Conservation (phyloP, 2,329 filamentous ascomycete species). For the Emmonsiellopsis sp. region DNA sequence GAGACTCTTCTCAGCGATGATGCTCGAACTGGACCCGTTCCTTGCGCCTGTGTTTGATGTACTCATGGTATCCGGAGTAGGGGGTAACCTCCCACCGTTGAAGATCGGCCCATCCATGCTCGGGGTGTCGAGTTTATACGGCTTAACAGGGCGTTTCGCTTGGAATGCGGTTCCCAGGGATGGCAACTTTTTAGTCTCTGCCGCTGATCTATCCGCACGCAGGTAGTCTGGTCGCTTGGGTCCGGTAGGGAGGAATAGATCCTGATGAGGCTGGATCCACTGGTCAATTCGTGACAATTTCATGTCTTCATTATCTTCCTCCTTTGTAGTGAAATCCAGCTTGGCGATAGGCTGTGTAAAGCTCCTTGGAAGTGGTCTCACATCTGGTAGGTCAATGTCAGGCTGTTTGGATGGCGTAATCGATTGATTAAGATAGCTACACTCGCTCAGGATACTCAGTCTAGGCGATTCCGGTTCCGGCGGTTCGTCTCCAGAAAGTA, state of each 20-base stretch:
- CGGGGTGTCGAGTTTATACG: constrained; percentile 16
- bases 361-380: constrained; percentile 9
- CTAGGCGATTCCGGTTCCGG: constrained; percentile 30
- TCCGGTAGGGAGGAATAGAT: constrained; percentile 13
- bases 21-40: constrained; percentile 28
- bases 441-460: constrained; percentile 37
- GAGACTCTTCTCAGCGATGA: constrained; percentile 20
- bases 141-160: constrained; percentile 13
- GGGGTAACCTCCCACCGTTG: constrained; percentile 26
- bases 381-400: constrained; percentile 2
- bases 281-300: constrained; percentile 20
- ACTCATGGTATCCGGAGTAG: constrained; percentile 37
- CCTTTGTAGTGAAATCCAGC: neutral
- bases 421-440: constrained; percentile 31
- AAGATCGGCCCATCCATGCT: constrained; percentile 24
- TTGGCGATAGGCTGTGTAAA: constrained; percentile 9
- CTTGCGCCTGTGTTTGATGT: constrained; percentile 25
- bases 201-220: constrained; percentile 4
- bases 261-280: constrained; percentile 23
- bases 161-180: constrained; percentile 19
- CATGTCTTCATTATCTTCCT: constrained; percentile 10
- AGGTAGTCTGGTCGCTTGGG: constrained; percentile 13
- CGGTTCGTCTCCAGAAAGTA: constrained; percentile 26
- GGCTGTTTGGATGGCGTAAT: constrained; percentile 16
- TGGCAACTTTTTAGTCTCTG: constrained; percentile 5